phyloP scores from a whole-genome alignment of 768 basidiomycete species.

The Phylloporus sp. region DNA sequence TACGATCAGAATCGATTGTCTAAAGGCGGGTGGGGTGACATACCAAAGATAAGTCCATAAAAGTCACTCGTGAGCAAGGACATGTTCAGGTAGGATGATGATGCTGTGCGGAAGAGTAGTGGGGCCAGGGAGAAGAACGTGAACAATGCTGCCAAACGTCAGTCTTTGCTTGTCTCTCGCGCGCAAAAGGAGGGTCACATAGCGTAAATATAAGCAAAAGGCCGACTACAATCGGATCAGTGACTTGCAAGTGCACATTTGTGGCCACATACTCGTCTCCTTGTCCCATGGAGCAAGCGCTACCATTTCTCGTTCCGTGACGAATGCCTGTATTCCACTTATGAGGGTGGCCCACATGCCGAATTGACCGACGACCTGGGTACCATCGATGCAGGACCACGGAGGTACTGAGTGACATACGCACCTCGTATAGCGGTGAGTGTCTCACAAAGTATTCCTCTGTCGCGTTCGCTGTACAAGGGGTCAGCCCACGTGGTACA shows the following conservation, averaged over 20 bases:
- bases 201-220: constrained; percentile 43
- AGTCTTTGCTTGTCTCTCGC: not conserved
- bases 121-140: constrained; percentile 82
- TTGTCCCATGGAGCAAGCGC: constrained; percentile 64
- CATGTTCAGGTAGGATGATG: constrained; percentile 81
- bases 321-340: constrained; percentile 68
- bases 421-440: constrained; percentile 72
- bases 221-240: constrained; percentile 38
- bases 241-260: constrained; percentile 29
- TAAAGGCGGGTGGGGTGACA: not conserved
- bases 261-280: constrained; percentile 47
- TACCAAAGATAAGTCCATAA: constrained; percentile 74
- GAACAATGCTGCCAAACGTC: constrained; percentile 52
- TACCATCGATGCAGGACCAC: not conserved
- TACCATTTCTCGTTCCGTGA: constrained; percentile 64
- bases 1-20: not conserved
- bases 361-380: constrained; percentile 72
- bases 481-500: not conserved
- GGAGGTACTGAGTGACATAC: not conserved
- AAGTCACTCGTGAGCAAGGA: constrained; percentile 85
- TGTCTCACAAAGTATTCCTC: constrained; percentile 84
- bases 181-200: constrained; percentile 15
- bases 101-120: constrained; percentile 75
- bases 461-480: constrained; percentile 66
- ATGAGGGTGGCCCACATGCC: constrained; percentile 81